Percentiles rank a stretch among this genome's conserved stretches.
Conservation (phyloP, 169 alveolate genomes). For the Cryptosporidium andersoni region DNA sequence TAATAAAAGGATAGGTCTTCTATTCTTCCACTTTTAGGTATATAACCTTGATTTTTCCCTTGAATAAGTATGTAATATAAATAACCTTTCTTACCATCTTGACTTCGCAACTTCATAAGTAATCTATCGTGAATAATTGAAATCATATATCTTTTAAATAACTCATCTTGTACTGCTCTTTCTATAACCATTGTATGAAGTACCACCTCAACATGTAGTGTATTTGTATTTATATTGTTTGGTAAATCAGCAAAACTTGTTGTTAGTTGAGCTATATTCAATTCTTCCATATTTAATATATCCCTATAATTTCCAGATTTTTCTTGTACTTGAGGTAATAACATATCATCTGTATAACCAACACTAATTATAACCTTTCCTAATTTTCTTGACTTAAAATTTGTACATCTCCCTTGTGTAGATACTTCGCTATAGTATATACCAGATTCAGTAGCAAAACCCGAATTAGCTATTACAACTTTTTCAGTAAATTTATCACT, state of each 20-base stretch:
- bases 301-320: constrained; percentile 7
- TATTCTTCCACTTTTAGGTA: constrained; percentile 34
- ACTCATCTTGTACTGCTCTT: constrained; percentile 36
- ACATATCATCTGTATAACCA: constrained; percentile 60
- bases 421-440: constrained; percentile 35
- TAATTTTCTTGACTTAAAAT: constrained; percentile 6
- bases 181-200: constrained; percentile 42
- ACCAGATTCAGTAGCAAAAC: constrained; percentile 15
- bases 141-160: constrained; percentile 48
- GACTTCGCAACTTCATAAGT: constrained; percentile 16
- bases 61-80: constrained; percentile 9
- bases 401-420: constrained; percentile 5
- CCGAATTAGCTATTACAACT: constrained; percentile 8
- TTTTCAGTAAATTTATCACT: constrained; percentile 12
- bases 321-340: constrained; percentile 31
- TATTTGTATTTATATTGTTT: background rate
- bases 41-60: constrained; percentile 1
- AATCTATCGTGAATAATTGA: constrained; percentile 59
- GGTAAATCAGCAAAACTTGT: constrained; percentile 26
- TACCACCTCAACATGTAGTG: constrained; percentile 27
- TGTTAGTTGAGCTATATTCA: constrained; percentile 46
- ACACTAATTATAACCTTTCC: constrained; percentile 9
- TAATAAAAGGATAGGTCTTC: constrained; percentile 35
- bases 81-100: background rate
- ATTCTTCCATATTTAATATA: constrained; percentile 34